A percentile compares a stretch with the other conserved stretches of the same genome.
Conservation (phyloP, 768 basidiomycete species). For the Phlegmacium glaucopus region DNA sequence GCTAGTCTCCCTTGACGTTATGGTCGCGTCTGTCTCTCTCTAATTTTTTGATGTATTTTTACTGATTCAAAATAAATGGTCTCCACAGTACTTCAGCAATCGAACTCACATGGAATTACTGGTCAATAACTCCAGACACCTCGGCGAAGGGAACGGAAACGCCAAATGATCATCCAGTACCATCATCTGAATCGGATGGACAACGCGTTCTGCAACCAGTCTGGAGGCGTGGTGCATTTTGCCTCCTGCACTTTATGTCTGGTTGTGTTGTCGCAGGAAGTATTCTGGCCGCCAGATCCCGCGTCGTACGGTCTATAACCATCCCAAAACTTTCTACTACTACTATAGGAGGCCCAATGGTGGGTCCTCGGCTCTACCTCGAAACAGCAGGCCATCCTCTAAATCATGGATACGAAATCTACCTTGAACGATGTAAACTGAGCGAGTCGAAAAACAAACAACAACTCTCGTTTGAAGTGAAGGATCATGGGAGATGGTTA, state of each 20-base stretch:
- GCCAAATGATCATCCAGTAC: neutral
- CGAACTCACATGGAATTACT: constrained; percentile 13
- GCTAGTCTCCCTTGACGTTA: constrained; percentile 11
- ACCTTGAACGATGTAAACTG: constrained; percentile 3
- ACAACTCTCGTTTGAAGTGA: constrained; percentile 7
- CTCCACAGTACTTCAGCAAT: constrained; percentile 10
- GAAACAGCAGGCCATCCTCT: constrained; percentile 10
- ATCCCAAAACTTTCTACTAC: neutral
- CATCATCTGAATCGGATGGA: constrained; percentile 1
- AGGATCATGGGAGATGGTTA: constrained; percentile 8
- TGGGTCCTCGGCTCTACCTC: constrained; percentile 3
- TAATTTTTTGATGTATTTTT: neutral
- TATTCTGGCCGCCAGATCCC: constrained; percentile 11
- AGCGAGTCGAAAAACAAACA: neutral
- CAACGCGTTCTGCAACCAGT: constrained; percentile 4
- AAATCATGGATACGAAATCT: constrained; percentile 1
- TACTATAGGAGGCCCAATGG: neutral
- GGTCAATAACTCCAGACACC: constrained; percentile 6
- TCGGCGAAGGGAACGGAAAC: neutral
- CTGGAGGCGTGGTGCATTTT: constrained; percentile 6
- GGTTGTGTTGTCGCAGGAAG: constrained; percentile 7
- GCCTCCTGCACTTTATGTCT: constrained; percentile 4
- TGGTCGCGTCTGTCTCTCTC: constrained; percentile 11
- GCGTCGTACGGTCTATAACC: constrained; percentile 8
- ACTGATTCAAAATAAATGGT: neutral